Conservation (phyloP, 2,329 filamentous ascomycete genomes). For the Alternaria gansuensis region DNA sequence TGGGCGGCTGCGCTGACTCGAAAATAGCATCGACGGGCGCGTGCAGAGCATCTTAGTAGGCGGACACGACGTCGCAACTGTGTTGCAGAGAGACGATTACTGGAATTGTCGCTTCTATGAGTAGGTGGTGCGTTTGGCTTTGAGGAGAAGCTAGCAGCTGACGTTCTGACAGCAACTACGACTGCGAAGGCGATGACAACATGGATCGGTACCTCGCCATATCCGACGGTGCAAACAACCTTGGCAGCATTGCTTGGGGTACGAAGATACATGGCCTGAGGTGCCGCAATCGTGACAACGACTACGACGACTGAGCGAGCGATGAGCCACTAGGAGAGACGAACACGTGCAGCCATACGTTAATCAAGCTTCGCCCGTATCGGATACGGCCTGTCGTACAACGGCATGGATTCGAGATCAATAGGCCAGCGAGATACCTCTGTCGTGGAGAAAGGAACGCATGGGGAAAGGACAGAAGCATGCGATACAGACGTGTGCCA, state of each 20-base stretch:
- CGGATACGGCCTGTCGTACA: background rate
- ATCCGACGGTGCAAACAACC: slow-evolving; percentile 46
- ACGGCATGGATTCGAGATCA: background rate
- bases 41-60: slow-evolving; percentile 46
- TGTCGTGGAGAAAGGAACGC: background rate
- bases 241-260: slow-evolving; percentile 42
- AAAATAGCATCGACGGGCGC: slow-evolving; percentile 46
- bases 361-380: background rate
- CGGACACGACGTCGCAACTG: slow-evolving; percentile 39
- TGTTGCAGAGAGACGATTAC: slow-evolving; percentile 38
- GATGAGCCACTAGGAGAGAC: background rate
- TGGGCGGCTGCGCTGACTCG: background rate
- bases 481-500: background rate
- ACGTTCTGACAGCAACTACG: slow-evolving; percentile 39
- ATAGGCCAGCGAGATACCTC: background rate
- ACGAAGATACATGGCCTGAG: slow-evolving; percentile 41
- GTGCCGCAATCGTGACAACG: slow-evolving; percentile 34
- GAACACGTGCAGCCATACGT: background rate
- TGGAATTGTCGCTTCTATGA: slow-evolving; percentile 51
- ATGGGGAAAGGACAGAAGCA: background rate
- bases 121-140: slow-evolving; percentile 30
- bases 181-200: slow-evolving; percentile 36
- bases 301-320: slow-evolving; percentile 18
- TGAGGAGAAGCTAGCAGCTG: background rate
- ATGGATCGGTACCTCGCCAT: slow-evolving; percentile 34